phyloP scores from a whole-genome alignment of 1,284 basidiomycete species.

The Singerocomus rubriflavus region DNA sequence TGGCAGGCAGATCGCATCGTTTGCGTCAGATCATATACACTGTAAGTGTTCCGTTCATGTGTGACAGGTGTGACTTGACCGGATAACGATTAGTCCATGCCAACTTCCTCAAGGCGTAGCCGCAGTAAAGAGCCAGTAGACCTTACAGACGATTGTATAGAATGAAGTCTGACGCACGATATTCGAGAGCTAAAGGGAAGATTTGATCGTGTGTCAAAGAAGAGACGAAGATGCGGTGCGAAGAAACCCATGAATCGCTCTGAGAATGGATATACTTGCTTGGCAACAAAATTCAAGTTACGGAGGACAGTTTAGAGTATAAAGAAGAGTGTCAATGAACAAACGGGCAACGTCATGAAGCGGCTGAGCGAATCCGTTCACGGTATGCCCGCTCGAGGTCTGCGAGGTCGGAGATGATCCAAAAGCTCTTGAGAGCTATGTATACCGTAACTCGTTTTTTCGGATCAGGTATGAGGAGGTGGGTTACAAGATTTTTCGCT shows the following conservation, averaged over 20 bases:
- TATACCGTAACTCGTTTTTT: slow-evolving; percentile 57
- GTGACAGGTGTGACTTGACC: not conserved
- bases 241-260: not conserved
- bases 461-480: slow-evolving; percentile 57
- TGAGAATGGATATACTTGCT: slow-evolving; percentile 1
- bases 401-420: slow-evolving; percentile 60
- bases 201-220: not conserved
- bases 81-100: slow-evolving; percentile 61
- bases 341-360: slow-evolving; percentile 12
- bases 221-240: not conserved
- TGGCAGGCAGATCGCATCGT: slow-evolving; percentile 77
- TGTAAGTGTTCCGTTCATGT: slow-evolving; percentile 33
- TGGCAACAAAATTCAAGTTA: not conserved
- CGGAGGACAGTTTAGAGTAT: not conserved
- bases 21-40: slow-evolving; percentile 61
- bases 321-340: not conserved
- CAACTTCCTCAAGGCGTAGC: slow-evolving; percentile 68
- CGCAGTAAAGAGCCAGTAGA: not conserved
- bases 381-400: slow-evolving; percentile 60
- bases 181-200: not conserved
- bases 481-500: slow-evolving; percentile 57
- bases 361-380: slow-evolving; percentile 42
- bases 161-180: slow-evolving; percentile 8
- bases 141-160: not conserved
- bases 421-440: slow-evolving; percentile 54